Conservation (phyloP, 352 stramenopile genomes). For the Phytophthora meadii region DNA sequence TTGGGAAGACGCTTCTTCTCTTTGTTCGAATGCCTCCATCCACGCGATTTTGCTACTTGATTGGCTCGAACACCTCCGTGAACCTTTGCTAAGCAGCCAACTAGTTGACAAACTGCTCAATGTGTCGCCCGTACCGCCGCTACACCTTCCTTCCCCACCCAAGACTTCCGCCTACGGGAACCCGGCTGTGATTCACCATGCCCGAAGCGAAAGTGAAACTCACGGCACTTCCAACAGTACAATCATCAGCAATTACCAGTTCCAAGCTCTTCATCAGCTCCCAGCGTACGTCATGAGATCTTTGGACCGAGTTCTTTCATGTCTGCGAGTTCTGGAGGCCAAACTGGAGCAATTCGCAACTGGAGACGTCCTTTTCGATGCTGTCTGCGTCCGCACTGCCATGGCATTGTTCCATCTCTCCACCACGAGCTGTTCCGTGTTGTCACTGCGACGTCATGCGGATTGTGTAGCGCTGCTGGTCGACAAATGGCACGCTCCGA, state of each 20-base stretch:
- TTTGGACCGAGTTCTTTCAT: conserved; percentile 70
- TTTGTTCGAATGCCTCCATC: conserved; percentile 34
- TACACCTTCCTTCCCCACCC: conserved; percentile 23
- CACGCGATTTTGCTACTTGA: conserved; percentile 70
- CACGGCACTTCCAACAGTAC: conserved; percentile 18
- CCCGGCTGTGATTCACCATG: conserved; percentile 16
- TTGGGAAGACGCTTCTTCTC: conserved; percentile 49
- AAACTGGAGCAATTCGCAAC: conserved; percentile 34
- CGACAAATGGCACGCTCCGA: conserved; percentile 64
- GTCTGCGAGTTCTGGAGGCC: conserved; percentile 49
- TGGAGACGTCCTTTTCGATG: conserved; percentile 45
- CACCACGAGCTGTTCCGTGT: conserved; percentile 20
- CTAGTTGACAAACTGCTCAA: conserved; percentile 42
- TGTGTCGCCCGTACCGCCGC: conserved; percentile 19
- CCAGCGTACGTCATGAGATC: conserved; percentile 57
- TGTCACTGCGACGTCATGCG: conserved; percentile 36
- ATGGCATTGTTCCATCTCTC: conserved; percentile 77
- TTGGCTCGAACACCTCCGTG: conserved; percentile 80
- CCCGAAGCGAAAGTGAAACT: conserved; percentile 29
- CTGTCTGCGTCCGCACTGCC: conserved; percentile 53
- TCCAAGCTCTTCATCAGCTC: conserved; percentile 62
- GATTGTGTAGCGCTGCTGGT: conserved; percentile 58
- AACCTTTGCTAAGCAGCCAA: conserved; percentile 54
- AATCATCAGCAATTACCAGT: conserved; percentile 35
- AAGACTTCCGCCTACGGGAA: background rate